Base-by-base conservation (phyloP, 139 green algal genomes). In the Medakamo hakoo region DNA sequence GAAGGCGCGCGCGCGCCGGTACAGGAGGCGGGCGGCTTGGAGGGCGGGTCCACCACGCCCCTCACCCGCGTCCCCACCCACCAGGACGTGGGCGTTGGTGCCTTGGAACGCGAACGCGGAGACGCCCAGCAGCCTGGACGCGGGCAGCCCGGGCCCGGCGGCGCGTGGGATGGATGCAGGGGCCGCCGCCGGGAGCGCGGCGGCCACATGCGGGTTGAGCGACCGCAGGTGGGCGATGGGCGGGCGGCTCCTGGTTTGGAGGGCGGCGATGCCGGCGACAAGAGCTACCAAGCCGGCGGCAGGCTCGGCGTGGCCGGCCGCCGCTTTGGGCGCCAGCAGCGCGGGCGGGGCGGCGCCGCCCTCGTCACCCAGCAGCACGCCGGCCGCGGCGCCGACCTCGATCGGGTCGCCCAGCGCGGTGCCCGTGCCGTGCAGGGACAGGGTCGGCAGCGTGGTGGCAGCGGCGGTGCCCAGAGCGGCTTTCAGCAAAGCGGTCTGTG, bases 391-490 rank as follows among this genome's bases (percentile, higher is more conserved):
- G 18, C 84, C 82, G 1, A 92, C 60, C 70, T 94, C 87, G 29
- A 94, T 91, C n/a, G 87, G 86, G 65, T 94, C 87, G 14, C 86
- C 86, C 60, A 93, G 76, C 14, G 77, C 63, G 5, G 86, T 94
- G 57, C 84, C 87, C 21, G 76, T 84, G 58, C 70, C 64, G 55
- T 79, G 70, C 31, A 76, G 63, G 20, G 75, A 59, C 27, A 86
- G 52, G 3, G 52, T 68, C 4, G 48, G 27, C 29, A 81, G 24
- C 56, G 21, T 16, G 4, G 28, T 49, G 4, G 30, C 24, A 3
- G 9, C 58, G 57, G 59, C 58, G 2, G 31, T 40, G 9, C 70
- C 71, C 40, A 95, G 73, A 0, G 88, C 88, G 27, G 63, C 49
- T 0, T 68, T 68, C 2, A 96, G 66, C 3, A 85, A 82, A 27